phyloP scores from a whole-genome alignment of 306 rosid species.

The Sechiopsis laciniata region DNA sequence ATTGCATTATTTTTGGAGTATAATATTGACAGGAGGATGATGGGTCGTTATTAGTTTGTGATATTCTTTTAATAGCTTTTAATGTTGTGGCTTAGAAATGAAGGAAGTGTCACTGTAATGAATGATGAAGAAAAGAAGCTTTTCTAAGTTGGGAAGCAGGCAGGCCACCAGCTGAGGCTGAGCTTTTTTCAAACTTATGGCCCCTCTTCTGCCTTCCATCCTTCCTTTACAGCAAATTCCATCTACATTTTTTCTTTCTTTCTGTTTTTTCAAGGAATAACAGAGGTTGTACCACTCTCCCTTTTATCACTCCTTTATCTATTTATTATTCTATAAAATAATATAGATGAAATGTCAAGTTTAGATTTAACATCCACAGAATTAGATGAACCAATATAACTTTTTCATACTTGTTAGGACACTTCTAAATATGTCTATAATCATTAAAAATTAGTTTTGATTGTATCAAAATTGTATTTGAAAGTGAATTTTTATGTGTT shows the following conservation, averaged over 20 bases:
- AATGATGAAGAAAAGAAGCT: conserved; percentile 13
- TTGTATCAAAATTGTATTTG: too few relatives aligned
- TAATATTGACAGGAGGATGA: conserved; percentile 15
- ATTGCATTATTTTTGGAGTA: conserved; percentile 10
- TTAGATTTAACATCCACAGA: neutral
- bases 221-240: conserved; percentile 23
- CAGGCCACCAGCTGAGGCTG: conserved; percentile 22
- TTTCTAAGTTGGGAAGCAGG: conserved; percentile 18
- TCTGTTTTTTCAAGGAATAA: conserved; percentile 18
- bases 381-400: neutral
- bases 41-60: conserved; percentile 17
- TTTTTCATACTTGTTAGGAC: neutral
- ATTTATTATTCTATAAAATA: neutral
- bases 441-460: too few relatives aligned
- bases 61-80: neutral
- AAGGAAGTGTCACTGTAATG: conserved; percentile 21
- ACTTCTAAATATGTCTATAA: too few relatives aligned
- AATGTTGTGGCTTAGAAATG: conserved; percentile 7
- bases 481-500: too few relatives aligned
- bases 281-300: neutral
- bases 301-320: neutral
- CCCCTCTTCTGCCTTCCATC: neutral
- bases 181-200: conserved; percentile 15
- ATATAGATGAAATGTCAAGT: neutral
- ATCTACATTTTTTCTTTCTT: conserved; percentile 14